Evolutionary conservation across 2,329 filamentous ascomycete genomes (phyloP), one percentile per base, ranked within the genome.

Genomic region (Fusarium sp.): DNA sequence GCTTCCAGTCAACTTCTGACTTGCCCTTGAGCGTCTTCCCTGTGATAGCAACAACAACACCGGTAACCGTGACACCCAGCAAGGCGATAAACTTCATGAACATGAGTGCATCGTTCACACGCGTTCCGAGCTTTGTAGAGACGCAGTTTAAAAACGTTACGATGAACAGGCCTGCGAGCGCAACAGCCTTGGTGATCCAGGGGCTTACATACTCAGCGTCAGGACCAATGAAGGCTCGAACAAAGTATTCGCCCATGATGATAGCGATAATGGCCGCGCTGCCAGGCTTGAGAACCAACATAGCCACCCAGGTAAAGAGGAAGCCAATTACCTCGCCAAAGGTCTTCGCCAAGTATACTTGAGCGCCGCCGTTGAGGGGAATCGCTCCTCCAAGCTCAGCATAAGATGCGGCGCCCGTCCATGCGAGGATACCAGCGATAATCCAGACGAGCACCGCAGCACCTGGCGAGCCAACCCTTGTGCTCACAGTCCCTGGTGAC

Each of bases 221-320:
- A n/a, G 94, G 90, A 11, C 94, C 94, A 61, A 97, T 91, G 42
- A 92, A 86, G 16, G 94, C 94, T 46, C 94, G 88, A 54, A 98
- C 93, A n/a, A 97, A 84, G 77, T 99, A 99, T 81, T 99, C 96
- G 42, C 96, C 96, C 84, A 98, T 98, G 75, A 99, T 98, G 72
- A 99, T 98, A 70, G 95, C 88, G 69, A 99, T 93, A 77, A 99
- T 99, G 66, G 96, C 96, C 12, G 94, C 91, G 38, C 93, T 92
- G 4, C 96, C 96, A 1, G 96, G 96, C 81, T 98, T 98, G 66
- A 99, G 84, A 15, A 99, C 96, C 63, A 96, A 87, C 18, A 98
- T 93, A 1, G 96, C 94, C 52, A 93, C 94, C 96, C 96, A 99
- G 3, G 94, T 97, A 80, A 98, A 99, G 33, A 98, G 84, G 77